These are phyloP conservation scores for Tetraselmis chui DNA, from an alignment of 139 green algal species.

Conservation along the genomic window DNA sequence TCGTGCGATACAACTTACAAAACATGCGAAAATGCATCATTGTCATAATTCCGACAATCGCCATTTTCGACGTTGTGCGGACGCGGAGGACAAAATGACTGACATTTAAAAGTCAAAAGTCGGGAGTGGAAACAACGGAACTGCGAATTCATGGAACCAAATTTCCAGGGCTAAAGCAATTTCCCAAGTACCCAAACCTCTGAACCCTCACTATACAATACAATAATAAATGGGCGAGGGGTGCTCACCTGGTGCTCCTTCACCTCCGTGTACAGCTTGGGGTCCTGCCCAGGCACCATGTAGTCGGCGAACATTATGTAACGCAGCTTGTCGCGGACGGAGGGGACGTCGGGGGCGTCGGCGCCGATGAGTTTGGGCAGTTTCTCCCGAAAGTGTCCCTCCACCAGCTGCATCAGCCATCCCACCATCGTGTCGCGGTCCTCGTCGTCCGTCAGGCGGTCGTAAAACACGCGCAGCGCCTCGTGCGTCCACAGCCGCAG, in stretches of 20 bases:
- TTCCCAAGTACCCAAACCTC: too few relatives aligned
- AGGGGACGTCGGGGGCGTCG: neutral
- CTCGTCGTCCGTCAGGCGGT: conserved; percentile 36
- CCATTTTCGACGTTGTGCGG: too few relatives aligned
- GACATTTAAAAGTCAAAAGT: too few relatives aligned
- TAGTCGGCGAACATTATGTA: conserved; percentile 71
- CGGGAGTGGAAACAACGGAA: too few relatives aligned
- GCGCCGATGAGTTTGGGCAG: conserved; percentile 34
- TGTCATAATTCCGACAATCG: too few relatives aligned
- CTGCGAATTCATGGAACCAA: too few relatives aligned
- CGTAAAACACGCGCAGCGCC: conserved; percentile 36
- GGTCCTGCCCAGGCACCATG: conserved; percentile 53
- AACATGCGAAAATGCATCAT: too few relatives aligned
- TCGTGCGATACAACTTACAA: too few relatives aligned
- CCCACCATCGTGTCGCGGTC: conserved; percentile 32
- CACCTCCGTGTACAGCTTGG: conserved; percentile 44
- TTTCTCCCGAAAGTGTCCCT: conserved; percentile 70
- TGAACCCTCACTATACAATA: too few relatives aligned
- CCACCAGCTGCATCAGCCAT: conserved; percentile 29
- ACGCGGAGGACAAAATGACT: too few relatives aligned
- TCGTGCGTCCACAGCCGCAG: conserved; percentile 47
- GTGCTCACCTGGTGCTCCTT: conserved; percentile 31
- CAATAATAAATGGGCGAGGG: too few relatives aligned
- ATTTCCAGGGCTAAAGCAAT: too few relatives aligned
- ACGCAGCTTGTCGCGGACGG: conserved; percentile 21